Percentiles rank a stretch among this genome's conserved stretches.
phyloP scores from a whole-genome alignment of 768 basidiomycete genomes.

The Mycena pura region DNA sequence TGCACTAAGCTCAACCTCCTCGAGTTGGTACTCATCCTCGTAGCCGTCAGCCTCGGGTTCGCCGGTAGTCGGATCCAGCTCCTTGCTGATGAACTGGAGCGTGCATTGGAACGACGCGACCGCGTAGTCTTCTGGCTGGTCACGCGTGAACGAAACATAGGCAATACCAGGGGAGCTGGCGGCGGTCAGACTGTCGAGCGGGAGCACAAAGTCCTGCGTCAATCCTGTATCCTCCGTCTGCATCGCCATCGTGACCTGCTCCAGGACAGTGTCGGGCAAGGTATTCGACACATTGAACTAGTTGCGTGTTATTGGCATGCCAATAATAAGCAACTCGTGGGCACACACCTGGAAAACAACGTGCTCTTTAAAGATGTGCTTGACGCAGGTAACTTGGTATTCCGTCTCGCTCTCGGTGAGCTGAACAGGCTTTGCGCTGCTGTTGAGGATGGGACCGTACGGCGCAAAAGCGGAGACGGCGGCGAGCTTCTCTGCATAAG shows the following conservation, averaged over 20 bases:
- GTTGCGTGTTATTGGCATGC: constrained; percentile 1
- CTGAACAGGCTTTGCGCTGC: constrained; percentile 76
- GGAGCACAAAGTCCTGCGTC: constrained; percentile 95
- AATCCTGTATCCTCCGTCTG: constrained; percentile 75
- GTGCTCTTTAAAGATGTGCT: constrained; percentile 95
- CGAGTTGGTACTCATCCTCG: constrained; percentile 97
- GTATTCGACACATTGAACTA: constrained; percentile 99
- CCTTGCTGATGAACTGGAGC: constrained; percentile 96
- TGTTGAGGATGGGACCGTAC: constrained; percentile 90
- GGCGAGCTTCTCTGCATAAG: constrained; percentile 84
- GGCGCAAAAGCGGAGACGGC: constrained; percentile 85
- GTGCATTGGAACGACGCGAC: constrained; percentile 88
- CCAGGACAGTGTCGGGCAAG: constrained; percentile 91
- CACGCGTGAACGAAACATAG: constrained; percentile 94
- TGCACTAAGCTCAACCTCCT: constrained; percentile 93
- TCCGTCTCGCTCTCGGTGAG: constrained; percentile 98
- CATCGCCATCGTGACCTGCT: constrained; percentile 95
- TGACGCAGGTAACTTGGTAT: constrained; percentile 95
- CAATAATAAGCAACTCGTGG: neutral
- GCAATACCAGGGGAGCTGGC: constrained; percentile 81
- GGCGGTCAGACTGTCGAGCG: constrained; percentile 71
- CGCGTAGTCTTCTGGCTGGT: constrained; percentile 76
- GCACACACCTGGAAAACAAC: constrained; percentile 90
- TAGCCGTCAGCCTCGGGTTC: constrained; percentile 99
- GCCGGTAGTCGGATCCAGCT: constrained; percentile 93